Evolutionary conservation across 306 rosid species (phyloP), one percentile per base, ranked within the genome.

Genomic region (Rosa rugosa): DNA sequence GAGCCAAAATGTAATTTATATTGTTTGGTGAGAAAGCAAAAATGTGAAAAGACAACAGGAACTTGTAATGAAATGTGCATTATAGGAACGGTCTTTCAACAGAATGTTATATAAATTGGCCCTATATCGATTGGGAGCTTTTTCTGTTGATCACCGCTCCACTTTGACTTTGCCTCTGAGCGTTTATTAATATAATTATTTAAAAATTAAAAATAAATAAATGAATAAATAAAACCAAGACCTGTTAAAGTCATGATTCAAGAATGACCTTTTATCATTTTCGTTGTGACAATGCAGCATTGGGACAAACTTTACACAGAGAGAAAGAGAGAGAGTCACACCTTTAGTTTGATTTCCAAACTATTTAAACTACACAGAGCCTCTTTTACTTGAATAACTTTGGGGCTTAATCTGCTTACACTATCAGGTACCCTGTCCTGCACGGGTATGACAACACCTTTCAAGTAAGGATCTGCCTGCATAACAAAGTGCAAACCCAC

Each of bases 331-430:
- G 69, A 75, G 71, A 54, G 7, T 20, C 45, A 27, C 8, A 86
- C 90, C 90, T 82, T 87, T 53, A 87, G 73, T 56, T 87, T 87
- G 81, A 87, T 82, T 80, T 87, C 90, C 77, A 87, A 76, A 59
- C 86, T 79, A 82, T 82, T 87, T 81, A 87, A 79, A 77, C 76
- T 77, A 66, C 72, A 49, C 31, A 87, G 84, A 79, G 84, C 86
- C 60, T 79, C 83, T 79, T 80, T 87, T 18, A 87, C 78, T 71
- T 84, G 88, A 38, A 62, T 8, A 50, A 79, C 54, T 79, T 84
- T 84, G 74, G 83, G 49, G 69, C 72, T 71, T 78, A 84, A 47
- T 70, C 72, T 56, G 72, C 77, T 69, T 49, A 25, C 36, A 60
- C 51, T 72, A 38, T 82, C 84, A 46, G 80, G 77, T 53, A 73